These are phyloP conservation scores for Ramularia collo-cygni DNA, from an alignment of 2,329 filamentous ascomycete species.

Conservation along the genomic window DNA sequence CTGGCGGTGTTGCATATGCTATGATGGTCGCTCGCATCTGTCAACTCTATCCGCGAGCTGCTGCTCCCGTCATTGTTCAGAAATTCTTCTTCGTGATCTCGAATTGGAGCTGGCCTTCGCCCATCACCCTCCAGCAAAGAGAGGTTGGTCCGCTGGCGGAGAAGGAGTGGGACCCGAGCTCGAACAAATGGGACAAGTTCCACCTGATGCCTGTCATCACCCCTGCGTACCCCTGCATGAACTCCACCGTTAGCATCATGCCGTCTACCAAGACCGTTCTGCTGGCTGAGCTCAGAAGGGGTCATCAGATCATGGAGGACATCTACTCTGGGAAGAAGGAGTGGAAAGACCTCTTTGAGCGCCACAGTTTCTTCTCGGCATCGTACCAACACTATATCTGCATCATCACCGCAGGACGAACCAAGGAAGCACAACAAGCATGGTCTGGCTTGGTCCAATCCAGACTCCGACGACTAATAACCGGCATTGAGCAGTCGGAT, in stretches of 20 bases:
- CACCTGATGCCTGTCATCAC: slow-evolving; percentile 99
- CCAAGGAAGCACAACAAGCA: slow-evolving; percentile 73
- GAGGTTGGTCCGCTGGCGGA: slow-evolving; percentile 75
- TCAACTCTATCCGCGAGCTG: slow-evolving; percentile 90
- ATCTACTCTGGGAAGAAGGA: slow-evolving; percentile 69
- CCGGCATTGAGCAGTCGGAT: slow-evolving; percentile 70
- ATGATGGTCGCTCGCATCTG: slow-evolving; percentile 95
- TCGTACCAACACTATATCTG: slow-evolving; percentile 95
- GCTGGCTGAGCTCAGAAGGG: slow-evolving; percentile 72
- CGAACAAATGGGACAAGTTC: slow-evolving; percentile 72
- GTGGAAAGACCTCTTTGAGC: slow-evolving; percentile 84
- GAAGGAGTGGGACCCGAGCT: slow-evolving; percentile 88
- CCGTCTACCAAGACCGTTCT: slow-evolving; percentile 80
- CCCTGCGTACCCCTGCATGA: slow-evolving; percentile 96
- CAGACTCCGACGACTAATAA: slow-evolving; percentile 79
- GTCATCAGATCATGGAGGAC: slow-evolving; percentile 66
- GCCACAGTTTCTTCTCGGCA: slow-evolving; percentile 86
- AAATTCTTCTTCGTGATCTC: slow-evolving; percentile 94
- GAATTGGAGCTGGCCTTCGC: slow-evolving; percentile 88
- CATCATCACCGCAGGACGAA: slow-evolving; percentile 73
- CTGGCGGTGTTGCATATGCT: slow-evolving; percentile 94
- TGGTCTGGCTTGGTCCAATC: slow-evolving; percentile 94
- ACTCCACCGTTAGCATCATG: slow-evolving; percentile 89
- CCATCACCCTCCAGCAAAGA: slow-evolving; percentile 82
- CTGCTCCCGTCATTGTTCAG: slow-evolving; percentile 76